These are phyloP conservation scores for Saposhnikovia divaricata DNA, from an alignment of 129 eudicot species.

Conservation along the genomic window DNA sequence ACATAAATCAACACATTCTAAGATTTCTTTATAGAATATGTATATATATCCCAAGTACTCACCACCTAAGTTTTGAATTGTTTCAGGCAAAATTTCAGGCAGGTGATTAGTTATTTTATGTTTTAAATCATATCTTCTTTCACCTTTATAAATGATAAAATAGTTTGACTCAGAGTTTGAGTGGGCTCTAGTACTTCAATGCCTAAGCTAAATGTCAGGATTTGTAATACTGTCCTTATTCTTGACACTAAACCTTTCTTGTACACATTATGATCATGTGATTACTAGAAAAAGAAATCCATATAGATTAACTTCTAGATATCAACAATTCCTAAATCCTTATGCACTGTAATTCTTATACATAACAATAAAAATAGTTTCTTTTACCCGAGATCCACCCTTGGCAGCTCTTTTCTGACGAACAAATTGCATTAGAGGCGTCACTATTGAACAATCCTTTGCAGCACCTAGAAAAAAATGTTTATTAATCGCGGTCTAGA, in stretches of 20 bases:
- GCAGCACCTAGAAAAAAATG: slow-evolving; percentile 51
- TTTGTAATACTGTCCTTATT: too few species aligned
- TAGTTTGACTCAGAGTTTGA: not conserved
- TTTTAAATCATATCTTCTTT: not conserved
- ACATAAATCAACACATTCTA: not conserved
- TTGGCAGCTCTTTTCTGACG: slow-evolving; percentile 94
- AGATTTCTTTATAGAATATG: not conserved
- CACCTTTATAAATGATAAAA: not conserved
- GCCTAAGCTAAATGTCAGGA: too few species aligned
- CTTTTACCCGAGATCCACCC: slow-evolving; percentile 71
- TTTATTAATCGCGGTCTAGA: not conserved
- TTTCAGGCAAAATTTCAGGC: not conserved
- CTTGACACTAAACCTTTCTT: not conserved
- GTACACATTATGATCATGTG: not conserved
- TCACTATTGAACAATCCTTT: slow-evolving; percentile 61
- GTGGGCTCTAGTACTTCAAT: not conserved
- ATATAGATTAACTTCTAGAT: not conserved
- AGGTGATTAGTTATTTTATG: not conserved
- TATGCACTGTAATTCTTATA: not conserved
- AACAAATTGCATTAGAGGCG: slow-evolving; percentile 80
- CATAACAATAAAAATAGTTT: not conserved
- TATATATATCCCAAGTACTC: not conserved
- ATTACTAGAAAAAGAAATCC: not conserved
- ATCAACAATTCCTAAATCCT: not conserved
- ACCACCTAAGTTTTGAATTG: not conserved